Percentiles rank a stretch among this genome's conserved stretches.
These are phyloP conservation scores for Carex pumila DNA, from an alignment of 176 grass and related monocot genomes.

Conservation along the genomic window DNA sequence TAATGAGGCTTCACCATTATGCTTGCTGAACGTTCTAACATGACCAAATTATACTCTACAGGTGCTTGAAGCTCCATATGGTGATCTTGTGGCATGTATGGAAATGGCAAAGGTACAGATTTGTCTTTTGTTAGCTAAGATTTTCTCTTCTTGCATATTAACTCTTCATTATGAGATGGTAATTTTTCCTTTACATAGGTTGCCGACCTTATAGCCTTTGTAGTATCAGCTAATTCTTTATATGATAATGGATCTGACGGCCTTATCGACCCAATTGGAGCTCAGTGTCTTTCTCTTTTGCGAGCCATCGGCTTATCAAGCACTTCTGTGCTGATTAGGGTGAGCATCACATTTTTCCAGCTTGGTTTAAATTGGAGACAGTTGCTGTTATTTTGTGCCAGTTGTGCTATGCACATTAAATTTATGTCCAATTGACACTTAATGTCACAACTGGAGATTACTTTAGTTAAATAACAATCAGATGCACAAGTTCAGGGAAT, in stretches of 20 bases:
- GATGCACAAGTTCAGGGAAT: background rate
- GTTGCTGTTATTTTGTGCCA: background rate
- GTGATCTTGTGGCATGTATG: constrained; percentile 83
- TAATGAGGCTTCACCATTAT: background rate
- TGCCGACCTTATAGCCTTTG: constrained; percentile 83
- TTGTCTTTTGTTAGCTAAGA: constrained; percentile 6
- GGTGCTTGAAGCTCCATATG: constrained; percentile 95
- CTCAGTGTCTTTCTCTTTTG: constrained; percentile 78
- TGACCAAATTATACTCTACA: constrained; percentile 27
- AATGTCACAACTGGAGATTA: background rate
- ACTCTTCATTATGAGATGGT: constrained; percentile 27
- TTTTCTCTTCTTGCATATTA: constrained; percentile 21
- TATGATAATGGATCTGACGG: constrained; percentile 35
- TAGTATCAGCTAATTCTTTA: constrained; percentile 77
- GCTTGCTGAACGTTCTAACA: constrained; percentile 6
- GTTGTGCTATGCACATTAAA: background rate
- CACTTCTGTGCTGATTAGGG: constrained; percentile 86
- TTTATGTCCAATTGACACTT: background rate
- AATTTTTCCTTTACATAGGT: constrained; percentile 51
- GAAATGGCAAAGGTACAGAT: constrained; percentile 74
- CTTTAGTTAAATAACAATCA: background rate
- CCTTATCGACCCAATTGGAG: constrained; percentile 68
- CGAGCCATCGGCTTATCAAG: constrained; percentile 73
- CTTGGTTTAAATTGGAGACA: background rate
- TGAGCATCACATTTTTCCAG: constrained; percentile 26